phyloP scores from a whole-genome alignment of 2,329 filamentous ascomycete genomes.

The Colletotrichum lindemuthianum region DNA sequence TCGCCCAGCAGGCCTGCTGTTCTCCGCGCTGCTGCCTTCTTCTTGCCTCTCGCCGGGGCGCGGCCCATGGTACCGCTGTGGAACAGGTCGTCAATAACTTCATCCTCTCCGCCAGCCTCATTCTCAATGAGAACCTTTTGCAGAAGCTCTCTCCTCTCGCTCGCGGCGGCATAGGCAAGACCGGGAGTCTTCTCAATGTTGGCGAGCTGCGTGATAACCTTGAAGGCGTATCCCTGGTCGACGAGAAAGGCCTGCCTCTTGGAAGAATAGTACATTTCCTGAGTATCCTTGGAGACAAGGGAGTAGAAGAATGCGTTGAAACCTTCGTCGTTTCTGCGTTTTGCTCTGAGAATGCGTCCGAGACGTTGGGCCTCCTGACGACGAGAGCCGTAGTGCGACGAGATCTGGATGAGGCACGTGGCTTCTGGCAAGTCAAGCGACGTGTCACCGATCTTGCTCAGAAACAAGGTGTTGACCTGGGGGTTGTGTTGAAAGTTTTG shows the following conservation, averaged over 20 bases:
- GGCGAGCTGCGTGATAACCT: constrained; percentile 95
- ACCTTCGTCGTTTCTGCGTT: constrained; percentile 94
- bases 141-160: constrained; percentile 85
- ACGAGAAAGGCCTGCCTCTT: constrained; percentile 97
- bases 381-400: constrained; percentile 95
- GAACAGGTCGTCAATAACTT: constrained; percentile 74
- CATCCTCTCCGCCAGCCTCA: constrained; percentile 76
- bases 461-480: constrained; percentile 88
- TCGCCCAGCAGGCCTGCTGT: constrained; percentile 88
- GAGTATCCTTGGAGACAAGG: constrained; percentile 94
- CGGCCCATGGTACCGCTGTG: constrained; percentile 55
- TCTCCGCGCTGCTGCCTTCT: constrained; percentile 72
- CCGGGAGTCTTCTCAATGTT: constrained; percentile 87
- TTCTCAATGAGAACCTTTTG: constrained; percentile 91
- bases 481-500: constrained; percentile 97
- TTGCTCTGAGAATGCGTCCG: constrained; percentile 92
- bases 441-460: constrained; percentile 97
- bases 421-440: constrained; percentile 97
- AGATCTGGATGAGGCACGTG: constrained; percentile 96
- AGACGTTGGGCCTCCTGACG: constrained; percentile 95
- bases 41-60: constrained; percentile 49
- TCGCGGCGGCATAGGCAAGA: constrained; percentile 81
- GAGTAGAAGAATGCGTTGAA: constrained; percentile 99
- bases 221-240: constrained; percentile 98
- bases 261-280: constrained; percentile 97